Conservation (phyloP, 345 rosid genomes). For the Dipteronia sinensis region DNA sequence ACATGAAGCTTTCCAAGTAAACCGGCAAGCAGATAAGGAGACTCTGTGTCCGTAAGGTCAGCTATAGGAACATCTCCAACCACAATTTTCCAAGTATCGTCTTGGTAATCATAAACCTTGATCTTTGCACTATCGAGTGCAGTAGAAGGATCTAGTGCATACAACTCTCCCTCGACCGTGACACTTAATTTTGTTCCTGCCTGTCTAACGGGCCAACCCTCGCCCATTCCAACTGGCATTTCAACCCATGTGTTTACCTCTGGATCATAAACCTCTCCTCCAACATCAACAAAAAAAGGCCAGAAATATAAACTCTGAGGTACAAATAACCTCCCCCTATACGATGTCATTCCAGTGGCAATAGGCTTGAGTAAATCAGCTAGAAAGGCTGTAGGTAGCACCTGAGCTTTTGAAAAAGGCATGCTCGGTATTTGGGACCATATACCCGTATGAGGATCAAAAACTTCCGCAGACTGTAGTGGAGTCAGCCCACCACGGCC, state of each 20-base stretch:
- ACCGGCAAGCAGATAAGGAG: conserved; percentile 84
- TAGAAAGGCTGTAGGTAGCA: conserved; percentile 75
- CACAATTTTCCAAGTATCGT: conserved; percentile 84
- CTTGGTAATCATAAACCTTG: conserved; percentile 76
- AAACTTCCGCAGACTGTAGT: conserved; percentile 89
- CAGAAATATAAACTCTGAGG: conserved; percentile 88
- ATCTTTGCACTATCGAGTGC: conserved; percentile 63
- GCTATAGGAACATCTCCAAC: conserved; percentile 67
- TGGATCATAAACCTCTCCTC: conserved; percentile 88
- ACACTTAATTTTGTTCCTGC: conserved; percentile 85
- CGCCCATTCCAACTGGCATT: conserved; percentile 95
- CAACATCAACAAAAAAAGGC: conserved; percentile 95
- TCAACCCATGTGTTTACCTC: conserved; percentile 70
- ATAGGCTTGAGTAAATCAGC: conserved; percentile 84
- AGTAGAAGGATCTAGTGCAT: conserved; percentile 77
- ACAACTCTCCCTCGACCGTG: conserved; percentile 66
- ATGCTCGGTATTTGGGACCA: conserved; percentile 86
- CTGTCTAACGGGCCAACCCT: conserved; percentile 92
- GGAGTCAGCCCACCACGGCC: conserved; percentile 69
- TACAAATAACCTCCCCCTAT: conserved; percentile 78
- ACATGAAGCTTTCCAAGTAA: conserved; percentile 84
- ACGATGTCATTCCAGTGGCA: conserved; percentile 93
- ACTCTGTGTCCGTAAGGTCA: conserved; percentile 60
- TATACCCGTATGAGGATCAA: conserved; percentile 52
- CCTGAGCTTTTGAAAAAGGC: conserved; percentile 85